Conservation (phyloP, 768 basidiomycete genomes). For the Kwoniella dendrophila region DNA sequence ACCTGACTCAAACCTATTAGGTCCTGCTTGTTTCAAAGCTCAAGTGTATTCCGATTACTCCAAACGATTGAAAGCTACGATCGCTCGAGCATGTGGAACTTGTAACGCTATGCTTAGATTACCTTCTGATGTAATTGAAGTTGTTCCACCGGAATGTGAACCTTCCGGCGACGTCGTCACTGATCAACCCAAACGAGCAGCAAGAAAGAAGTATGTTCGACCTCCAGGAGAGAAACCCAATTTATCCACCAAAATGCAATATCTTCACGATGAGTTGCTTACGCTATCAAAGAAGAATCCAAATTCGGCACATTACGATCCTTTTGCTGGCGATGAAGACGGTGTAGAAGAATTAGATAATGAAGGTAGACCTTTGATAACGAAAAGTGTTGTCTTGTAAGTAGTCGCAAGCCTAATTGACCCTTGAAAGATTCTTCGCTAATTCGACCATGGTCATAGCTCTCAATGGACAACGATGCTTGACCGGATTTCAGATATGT, state of each 20-base stretch:
- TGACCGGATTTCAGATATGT: slow-evolving; percentile 80
- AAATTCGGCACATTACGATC: slow-evolving; percentile 82
- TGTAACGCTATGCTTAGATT: slow-evolving; percentile 72
- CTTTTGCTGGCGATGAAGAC: slow-evolving; percentile 59
- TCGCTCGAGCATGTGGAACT: slow-evolving; percentile 67
- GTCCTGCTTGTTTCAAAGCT: slow-evolving; percentile 71
- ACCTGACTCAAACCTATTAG: slow-evolving; percentile 26
- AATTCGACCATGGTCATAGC: slow-evolving; percentile 57
- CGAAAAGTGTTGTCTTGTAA: slow-evolving; percentile 96
- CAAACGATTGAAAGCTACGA: slow-evolving; percentile 63
- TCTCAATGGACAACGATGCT: slow-evolving; percentile 92
- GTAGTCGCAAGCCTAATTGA: slow-evolving; percentile 53
- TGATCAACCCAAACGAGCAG: slow-evolving; percentile 24
- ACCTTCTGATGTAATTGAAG: slow-evolving; percentile 74
- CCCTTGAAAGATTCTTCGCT: too few species aligned
- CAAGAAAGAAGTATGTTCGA: slow-evolving; percentile 43
- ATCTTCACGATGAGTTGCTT: slow-evolving; percentile 76
- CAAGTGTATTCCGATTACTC: slow-evolving; percentile 83
- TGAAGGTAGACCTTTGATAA: slow-evolving; percentile 69
- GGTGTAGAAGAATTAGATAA: slow-evolving; percentile 78
- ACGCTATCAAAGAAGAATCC: slow-evolving; percentile 82
- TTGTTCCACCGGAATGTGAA: slow-evolving; percentile 66
- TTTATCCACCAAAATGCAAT: slow-evolving; percentile 83
- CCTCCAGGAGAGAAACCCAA: slow-evolving; percentile 44
- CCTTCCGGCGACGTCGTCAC: slow-evolving; percentile 58